These are phyloP conservation scores for Annona squamosa DNA, from an alignment of 164 flowering plant species.

Conservation along the genomic window DNA sequence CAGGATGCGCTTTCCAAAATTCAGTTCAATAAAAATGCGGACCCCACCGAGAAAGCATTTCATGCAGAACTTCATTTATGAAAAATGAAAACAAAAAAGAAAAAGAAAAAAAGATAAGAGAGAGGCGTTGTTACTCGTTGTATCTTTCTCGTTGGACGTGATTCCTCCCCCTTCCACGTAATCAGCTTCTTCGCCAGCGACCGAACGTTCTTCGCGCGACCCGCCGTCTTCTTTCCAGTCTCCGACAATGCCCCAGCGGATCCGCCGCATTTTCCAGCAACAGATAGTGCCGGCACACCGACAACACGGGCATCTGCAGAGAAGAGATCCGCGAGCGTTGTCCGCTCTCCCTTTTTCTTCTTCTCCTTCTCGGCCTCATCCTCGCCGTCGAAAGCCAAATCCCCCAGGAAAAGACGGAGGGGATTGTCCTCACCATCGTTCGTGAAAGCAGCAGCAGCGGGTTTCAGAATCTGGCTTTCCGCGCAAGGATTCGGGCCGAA, in stretches of 20 bases:
- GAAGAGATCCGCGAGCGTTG: constrained; percentile 61
- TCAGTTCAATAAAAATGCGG: not conserved
- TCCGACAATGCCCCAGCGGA: not conserved
- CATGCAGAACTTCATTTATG: not conserved
- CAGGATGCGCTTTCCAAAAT: not conserved
- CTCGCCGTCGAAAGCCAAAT: constrained; percentile 3
- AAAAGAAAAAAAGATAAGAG: constrained; percentile 5
- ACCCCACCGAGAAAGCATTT: not conserved
- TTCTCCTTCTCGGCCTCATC: constrained; percentile 11
- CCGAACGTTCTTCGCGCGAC: constrained; percentile 16
- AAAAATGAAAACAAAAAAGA: not conserved
- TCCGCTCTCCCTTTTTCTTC: constrained; percentile 26
- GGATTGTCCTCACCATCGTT: constrained; percentile 11
- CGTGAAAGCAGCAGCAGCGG: not conserved
- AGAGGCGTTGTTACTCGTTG: constrained; percentile 30
- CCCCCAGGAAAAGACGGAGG: constrained; percentile 6
- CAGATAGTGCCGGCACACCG: not conserved
- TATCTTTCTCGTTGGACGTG: constrained; percentile 41
- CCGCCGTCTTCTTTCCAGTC: constrained; percentile 12
- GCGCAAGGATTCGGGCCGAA: constrained; percentile 2
- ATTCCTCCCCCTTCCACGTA: constrained; percentile 29
- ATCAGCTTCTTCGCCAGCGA: constrained; percentile 42
- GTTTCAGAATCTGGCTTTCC: not conserved
- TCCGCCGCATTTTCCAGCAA: not conserved
- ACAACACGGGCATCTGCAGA: constrained; percentile 23